Evolutionary conservation across 495 filamentous ascomycete genomes (phyloP).

Genomic region (Penicillium herquei): DNA sequence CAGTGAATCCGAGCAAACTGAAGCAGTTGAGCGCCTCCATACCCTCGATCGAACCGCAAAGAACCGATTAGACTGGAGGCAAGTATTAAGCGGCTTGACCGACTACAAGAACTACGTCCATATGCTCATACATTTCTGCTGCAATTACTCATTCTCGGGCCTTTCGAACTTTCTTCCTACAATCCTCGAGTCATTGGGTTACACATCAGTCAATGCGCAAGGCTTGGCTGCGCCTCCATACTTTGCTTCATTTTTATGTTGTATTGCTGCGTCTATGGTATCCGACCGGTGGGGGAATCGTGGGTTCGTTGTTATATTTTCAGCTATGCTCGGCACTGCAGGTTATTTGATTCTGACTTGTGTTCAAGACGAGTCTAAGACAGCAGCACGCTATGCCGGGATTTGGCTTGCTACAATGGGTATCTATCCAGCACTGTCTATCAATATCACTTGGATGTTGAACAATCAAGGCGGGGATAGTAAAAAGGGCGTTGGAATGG

Average conservation of each 20-base stretch:
- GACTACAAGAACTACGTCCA: slow-evolving; percentile 34
- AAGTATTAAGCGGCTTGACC: slow-evolving; percentile 20
- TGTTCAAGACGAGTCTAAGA: slow-evolving; percentile 32
- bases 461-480: slow-evolving; percentile 59
- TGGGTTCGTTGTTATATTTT: slow-evolving; percentile 57
- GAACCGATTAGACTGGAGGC: slow-evolving; percentile 18
- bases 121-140: slow-evolving; percentile 28
- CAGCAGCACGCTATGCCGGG: slow-evolving; percentile 55
- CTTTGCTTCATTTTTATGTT: slow-evolving; percentile 64
- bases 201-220: slow-evolving; percentile 62
- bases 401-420: slow-evolving; percentile 64
- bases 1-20: slow-evolving; percentile 52
- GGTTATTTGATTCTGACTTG: slow-evolving; percentile 67
- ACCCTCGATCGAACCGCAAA: slow-evolving; percentile 24
- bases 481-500: slow-evolving; percentile 32
- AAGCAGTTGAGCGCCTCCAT: slow-evolving; percentile 25
- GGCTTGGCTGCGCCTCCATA: slow-evolving; percentile 73
- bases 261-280: slow-evolving; percentile 56
- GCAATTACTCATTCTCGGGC: slow-evolving; percentile 28
- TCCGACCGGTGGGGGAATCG: slow-evolving; percentile 65
- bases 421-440: slow-evolving; percentile 57
- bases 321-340: slow-evolving; percentile 56
- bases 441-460: slow-evolving; percentile 64
- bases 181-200: slow-evolving; percentile 69
- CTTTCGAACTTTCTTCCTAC: slow-evolving; percentile 75